Base-by-base conservation (phyloP, 208 protist genomes). In the Wallacemonas sp. region DNA sequence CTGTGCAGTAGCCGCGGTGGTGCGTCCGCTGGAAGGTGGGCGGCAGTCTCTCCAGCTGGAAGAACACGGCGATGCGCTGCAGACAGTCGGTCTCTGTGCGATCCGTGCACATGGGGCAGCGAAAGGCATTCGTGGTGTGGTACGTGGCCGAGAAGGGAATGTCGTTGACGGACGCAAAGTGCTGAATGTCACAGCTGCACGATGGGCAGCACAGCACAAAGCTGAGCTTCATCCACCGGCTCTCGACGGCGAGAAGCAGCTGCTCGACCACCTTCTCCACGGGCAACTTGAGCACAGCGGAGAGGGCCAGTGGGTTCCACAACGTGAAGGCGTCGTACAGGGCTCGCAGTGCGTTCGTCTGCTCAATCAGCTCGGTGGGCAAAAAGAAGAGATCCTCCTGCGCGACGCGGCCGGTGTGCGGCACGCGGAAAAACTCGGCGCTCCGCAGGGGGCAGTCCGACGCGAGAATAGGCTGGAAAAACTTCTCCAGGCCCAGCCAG, bases 81-180 rank as follows among this genome's bases (percentile, higher is more conserved):
- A 92, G 67, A 25, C 73, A 62, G 8, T 74, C 81, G 3, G 90
- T 73, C 62, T 90, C 81, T 0, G 72, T 89, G 20, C 71, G 62
- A 33, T 92, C 86, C 0, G 89, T 89, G 57, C 89, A 94, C 70
- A 92, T 85, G 14, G 89, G 89, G 52, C 89, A 94, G 25, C 73
- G 73, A 49, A 86, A 79, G 11, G 75, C 70, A 70, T 94, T 94
- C 10, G 57, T 67, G 22, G 77, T 75, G 72, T 89, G 81, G 66
- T 84, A 94, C 14, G 85, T 87, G 11, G 78, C 76, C 2, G 70
- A 57, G 41, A 94, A 91, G 5, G 72, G 66, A 25, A 92, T 83
- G 28, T 91, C 82, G 59, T 78, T 84, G 18, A 94, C 78, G 46
- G 66, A 62, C 7, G 57, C 55, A 41, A 77, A 81, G 66, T 79